Evolutionary conservation across 1,139 yeast species (phyloP).

Genomic region (Spathaspora sp.): DNA sequence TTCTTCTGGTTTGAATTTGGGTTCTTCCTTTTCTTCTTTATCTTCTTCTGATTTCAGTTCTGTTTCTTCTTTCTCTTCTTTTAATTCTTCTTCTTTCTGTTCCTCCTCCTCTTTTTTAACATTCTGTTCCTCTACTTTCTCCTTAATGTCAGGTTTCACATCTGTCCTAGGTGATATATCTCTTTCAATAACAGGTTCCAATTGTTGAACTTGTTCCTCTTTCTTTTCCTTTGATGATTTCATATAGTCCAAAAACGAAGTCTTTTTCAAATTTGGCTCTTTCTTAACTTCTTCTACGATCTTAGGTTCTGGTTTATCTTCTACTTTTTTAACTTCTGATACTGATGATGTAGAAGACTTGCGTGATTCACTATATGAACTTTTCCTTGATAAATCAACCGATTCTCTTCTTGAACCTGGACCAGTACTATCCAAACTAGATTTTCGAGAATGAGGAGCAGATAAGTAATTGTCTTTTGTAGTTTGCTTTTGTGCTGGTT

Average conservation of each 20-base stretch:
- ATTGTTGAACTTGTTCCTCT: constrained; percentile 1
- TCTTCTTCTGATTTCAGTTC: background rate
- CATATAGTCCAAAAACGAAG: constrained; percentile 18
- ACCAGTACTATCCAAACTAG: constrained; percentile 3
- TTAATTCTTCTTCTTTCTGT: background rate
- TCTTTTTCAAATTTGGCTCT: constrained; percentile 9
- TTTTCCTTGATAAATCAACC: constrained; percentile 6
- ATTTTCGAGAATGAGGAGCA: background rate
- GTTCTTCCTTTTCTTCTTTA: constrained; percentile 1
- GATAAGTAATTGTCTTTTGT: background rate
- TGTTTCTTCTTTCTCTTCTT: background rate
- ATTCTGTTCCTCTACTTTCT: background rate
- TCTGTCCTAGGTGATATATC: background rate
- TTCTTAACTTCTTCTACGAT: constrained; percentile 4
- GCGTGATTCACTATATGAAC: constrained; percentile 6
- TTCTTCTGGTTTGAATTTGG: background rate
- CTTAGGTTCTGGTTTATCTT: background rate
- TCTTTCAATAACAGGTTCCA: background rate
- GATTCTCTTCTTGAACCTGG: background rate
- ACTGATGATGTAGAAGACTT: background rate
- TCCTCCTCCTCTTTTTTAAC: background rate
- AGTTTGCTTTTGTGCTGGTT: background rate
- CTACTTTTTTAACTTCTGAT: background rate
- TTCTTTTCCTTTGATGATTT: constrained; percentile 13
- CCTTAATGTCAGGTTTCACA: background rate